Percentiles rank a stretch among this genome's conserved stretches.
Evolutionary conservation across 305 asterid species (phyloP).

Genomic region (Nicotiana rustica): DNA sequence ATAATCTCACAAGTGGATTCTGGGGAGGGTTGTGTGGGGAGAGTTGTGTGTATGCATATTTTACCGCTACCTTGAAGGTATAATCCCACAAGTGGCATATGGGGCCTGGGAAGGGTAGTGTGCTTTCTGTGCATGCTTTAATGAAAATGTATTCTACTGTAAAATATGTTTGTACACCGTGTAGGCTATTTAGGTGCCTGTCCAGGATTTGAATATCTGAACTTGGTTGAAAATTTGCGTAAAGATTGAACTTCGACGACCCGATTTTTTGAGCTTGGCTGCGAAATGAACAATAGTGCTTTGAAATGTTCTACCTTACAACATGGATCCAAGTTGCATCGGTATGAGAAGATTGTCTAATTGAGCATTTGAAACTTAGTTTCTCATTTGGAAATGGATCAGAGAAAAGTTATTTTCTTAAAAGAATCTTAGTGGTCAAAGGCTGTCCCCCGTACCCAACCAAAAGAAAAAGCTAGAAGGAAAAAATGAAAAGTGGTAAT

Average conservation of each 20-base stretch:
- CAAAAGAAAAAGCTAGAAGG: background rate
- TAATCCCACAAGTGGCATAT: too few relatives aligned
- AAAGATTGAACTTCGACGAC: background rate
- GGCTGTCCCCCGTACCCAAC: background rate
- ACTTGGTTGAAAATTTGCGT: slow-evolving; percentile 4
- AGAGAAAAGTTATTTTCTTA: background rate
- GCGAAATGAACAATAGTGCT: background rate
- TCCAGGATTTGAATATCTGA: background rate
- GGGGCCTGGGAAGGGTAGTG: too few relatives aligned
- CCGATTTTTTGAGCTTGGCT: background rate
- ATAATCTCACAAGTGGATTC: too few relatives aligned
- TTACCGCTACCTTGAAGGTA: too few relatives aligned
- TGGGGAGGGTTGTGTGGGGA: too few relatives aligned
- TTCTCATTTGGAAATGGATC: slow-evolving; percentile 3
- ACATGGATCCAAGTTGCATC: background rate
- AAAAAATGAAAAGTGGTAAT: background rate
- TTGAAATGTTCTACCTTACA: background rate
- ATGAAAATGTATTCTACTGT: background rate
- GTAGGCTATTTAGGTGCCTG: background rate
- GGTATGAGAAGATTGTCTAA: background rate
- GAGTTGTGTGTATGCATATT: too few relatives aligned
- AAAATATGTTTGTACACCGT: background rate
- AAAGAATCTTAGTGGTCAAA: slow-evolving; percentile 1
- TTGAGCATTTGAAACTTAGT: slow-evolving; percentile 8
- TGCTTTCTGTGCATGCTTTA: background rate